Base-by-base conservation (phyloP, 345 rosid species). In the Erodium maritimum region DNA sequence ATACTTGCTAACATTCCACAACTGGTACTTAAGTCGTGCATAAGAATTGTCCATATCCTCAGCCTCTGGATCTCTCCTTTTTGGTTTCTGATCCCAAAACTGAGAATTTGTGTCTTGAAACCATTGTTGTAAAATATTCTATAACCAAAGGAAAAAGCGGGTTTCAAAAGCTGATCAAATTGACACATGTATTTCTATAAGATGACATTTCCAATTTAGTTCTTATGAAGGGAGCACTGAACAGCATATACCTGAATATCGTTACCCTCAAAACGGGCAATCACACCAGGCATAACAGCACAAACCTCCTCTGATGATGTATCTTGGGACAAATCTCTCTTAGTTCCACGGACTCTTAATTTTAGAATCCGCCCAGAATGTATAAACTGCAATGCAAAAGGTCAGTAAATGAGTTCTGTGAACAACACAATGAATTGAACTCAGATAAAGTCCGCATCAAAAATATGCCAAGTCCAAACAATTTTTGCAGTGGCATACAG, bases 1-100 rank as follows among this genome's bases (percentile, higher is more conserved):
- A 63, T 77, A 79, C 79, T 89, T 93, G 65, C 71, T 86, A 19
- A 89, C 87, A 65, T 81, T 82, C 99, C 99, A 93, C 64, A 93
- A 66, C 73, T 87, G 99, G 68, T 83, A 81, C 23, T 91, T 89
- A 55, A 93, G 46, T 66, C 75, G 76, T 55, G 72, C 74, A 55
- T 64, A 68, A 60, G 77, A 68, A 63, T 64, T 72, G 18, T 65
- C 85, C 5, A 14, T n/a, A 67, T 73, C 88, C 52, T 75, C 85
- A 1, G 48, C 16, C 52, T 77, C 85, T 2, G 48, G 17, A 75
- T 77, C 76, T 54, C 63, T 62, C 37, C 69, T 76, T 50, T 60
- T 77, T 5, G 56, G 69, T 61, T 69, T 86, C 42, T 83, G 86
- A 46, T 93, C 89, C 96, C 96, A 85, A 78, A 89, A 87, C 24